A percentile compares a stretch with the other conserved stretches of the same genome.
Evolutionary conservation across 371 early-diverging fungal genomes (phyloP).

Genomic region (Nematocida major): DNA sequence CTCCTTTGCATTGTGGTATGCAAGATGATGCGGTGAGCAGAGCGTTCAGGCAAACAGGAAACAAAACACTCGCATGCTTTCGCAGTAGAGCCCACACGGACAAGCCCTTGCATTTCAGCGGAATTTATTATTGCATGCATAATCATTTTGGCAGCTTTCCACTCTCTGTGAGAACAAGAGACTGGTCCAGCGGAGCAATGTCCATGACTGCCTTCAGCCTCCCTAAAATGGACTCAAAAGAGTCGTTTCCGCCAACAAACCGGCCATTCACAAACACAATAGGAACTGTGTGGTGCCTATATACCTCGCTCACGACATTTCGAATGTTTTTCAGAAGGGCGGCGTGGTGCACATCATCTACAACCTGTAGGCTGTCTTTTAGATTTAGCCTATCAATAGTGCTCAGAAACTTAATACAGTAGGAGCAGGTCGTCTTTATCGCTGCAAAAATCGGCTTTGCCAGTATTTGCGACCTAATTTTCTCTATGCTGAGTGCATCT

Average conservation of each 20-base stretch:
- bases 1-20: no score
- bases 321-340: not conserved
- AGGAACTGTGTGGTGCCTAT: constrained; percentile 24
- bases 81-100: no score
- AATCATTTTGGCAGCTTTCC: not conserved
- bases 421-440: not conserved
- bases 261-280: constrained; percentile 36
- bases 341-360: not conserved
- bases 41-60: no score
- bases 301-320: not conserved
- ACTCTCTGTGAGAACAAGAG: constrained; percentile 1
- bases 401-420: not conserved
- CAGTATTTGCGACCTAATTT: not conserved
- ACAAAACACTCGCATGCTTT: no score
- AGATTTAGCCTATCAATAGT: not conserved
- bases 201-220: not conserved
- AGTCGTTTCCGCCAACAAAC: constrained; percentile 28
- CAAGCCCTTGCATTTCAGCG: no score
- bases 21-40: no score
- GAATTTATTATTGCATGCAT: no score
- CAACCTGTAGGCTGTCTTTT: not conserved
- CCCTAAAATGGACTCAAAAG: not conserved
- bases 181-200: not conserved
- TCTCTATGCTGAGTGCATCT: no score
- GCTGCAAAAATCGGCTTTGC: constrained; percentile 2